phyloP scores from a whole-genome alignment of 1,139 yeast species.

The Scheffersomyces illinoinensis region DNA sequence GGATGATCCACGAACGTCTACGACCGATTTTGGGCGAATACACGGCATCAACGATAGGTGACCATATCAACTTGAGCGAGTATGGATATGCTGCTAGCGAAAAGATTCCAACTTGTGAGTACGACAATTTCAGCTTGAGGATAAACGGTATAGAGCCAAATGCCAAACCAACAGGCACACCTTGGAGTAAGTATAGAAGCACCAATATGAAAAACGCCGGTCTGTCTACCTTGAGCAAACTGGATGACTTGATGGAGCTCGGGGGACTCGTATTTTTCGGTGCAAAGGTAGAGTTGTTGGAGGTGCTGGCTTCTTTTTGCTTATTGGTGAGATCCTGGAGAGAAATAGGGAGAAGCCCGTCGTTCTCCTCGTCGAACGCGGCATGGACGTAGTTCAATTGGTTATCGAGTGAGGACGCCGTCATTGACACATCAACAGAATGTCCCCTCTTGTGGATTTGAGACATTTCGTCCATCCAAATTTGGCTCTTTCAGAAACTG shows the following conservation, averaged over 20 bases:
- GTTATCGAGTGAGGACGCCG: conserved; percentile 12
- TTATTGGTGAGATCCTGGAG: conserved; percentile 20
- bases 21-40: conserved; percentile 72
- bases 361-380: conserved; percentile 32
- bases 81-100: conserved; percentile 94
- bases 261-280: conserved; percentile 2
- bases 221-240: conserved; percentile 49
- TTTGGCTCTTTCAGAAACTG: neutral
- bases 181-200: conserved; percentile 79
- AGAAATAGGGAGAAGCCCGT: conserved; percentile 37
- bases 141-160: conserved; percentile 96
- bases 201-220: conserved; percentile 75
- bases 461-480: conserved; percentile 1
- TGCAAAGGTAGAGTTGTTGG: conserved; percentile 8
- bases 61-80: conserved; percentile 88
- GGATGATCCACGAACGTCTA: conserved; percentile 92
- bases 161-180: conserved; percentile 93
- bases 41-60: conserved; percentile 91
- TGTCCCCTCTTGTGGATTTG: conserved; percentile 20
- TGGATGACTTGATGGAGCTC: conserved; percentile 1
- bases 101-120: conserved; percentile 87
- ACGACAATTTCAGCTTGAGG: conserved; percentile 77
- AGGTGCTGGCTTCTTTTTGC: conserved; percentile 5
- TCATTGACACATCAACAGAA: conserved; percentile 9
- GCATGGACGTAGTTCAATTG: conserved; percentile 21